Percentiles rank a stretch among this genome's conserved stretches.
phyloP scores from a whole-genome alignment of 2,329 filamentous ascomycete genomes.

The Alternaria consortialis region DNA sequence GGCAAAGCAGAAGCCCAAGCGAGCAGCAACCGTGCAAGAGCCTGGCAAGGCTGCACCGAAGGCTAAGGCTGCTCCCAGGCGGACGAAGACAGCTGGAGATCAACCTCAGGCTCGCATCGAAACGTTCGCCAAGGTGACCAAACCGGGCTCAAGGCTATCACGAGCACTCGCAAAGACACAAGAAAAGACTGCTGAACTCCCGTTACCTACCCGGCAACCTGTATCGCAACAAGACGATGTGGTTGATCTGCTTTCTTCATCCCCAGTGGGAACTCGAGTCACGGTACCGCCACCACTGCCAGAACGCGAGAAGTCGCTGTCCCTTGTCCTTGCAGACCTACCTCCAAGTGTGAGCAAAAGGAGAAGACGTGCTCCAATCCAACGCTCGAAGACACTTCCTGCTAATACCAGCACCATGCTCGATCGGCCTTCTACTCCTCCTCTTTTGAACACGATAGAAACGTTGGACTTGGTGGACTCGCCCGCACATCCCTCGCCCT shows the following conservation, averaged over 20 bases:
- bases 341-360: constrained; percentile 45
- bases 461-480: constrained; percentile 40
- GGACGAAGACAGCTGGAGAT: constrained; percentile 30
- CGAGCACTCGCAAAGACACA: constrained; percentile 34
- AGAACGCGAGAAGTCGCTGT: constrained; percentile 25
- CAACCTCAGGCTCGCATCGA: constrained; percentile 38
- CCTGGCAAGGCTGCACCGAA: constrained; percentile 31
- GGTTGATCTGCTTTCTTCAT: constrained; percentile 43
- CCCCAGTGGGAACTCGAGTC: constrained; percentile 27
- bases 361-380: constrained; percentile 41
- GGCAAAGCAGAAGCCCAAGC: constrained; percentile 33
- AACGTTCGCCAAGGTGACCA: constrained; percentile 48
- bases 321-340: constrained; percentile 32
- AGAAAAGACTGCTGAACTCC: constrained; percentile 7
- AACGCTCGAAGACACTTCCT: constrained; percentile 46
- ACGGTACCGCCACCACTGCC: constrained; percentile 2
- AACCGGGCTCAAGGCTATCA: constrained; percentile 38
- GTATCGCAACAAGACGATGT: constrained; percentile 13
- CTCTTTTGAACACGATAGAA: constrained; percentile 32
- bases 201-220: constrained; percentile 5
- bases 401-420: constrained; percentile 16
- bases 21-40: constrained; percentile 32
- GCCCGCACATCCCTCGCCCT: constrained; percentile 33
- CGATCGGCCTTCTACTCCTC: constrained; percentile 31
- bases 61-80: constrained; percentile 30